Evolutionary conservation across 129 eudicot genomes (phyloP), one percentile per base, ranked within the genome.

Genomic region (Dittrichia graveolens): DNA sequence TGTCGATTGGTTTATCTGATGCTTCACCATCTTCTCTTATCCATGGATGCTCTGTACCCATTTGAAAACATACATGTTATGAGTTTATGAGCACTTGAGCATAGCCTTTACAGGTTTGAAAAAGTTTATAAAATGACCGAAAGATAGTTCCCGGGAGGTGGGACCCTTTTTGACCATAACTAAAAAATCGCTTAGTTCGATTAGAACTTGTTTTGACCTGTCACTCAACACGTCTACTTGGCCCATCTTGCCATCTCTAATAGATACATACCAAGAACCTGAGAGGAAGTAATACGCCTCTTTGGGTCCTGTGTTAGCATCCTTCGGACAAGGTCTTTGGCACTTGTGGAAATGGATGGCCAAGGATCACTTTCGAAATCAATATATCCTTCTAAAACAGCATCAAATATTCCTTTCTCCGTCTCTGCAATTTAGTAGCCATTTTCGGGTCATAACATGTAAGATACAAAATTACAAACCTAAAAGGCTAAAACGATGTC

Each of bases 1-100:
- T 83, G 78, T 92, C 96, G 16, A 92, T 89, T 69, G 98, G 98
- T 52, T 83, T 89, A 75, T 92, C 98, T 46, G 98, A 92, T 75
- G 98, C 98, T 60, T 89, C 91, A 60, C 94, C 98, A 40, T 81
- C 94, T 81, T 89, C 92, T 80, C 85, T 80, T 19, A 92, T 76
- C 98, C 98, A 92, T 69, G 94, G 98, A 80, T 92, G 98, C 71
- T 89, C 98, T 92, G 61, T 42, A 59, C 38, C 69, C 53, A 60
- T 69, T 63, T 59, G 3, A 39, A 77, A 48, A 69, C 55, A 39
- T 19, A 5, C 73, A 38, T 48, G 19, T 37, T 9, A 63, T 52
- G 37, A n/a, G n/a, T n/a, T n/a, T n/a, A n/a, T n/a, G n/a, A n/a
- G n/a, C n/a, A n/a, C n/a, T n/a, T n/a, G n/a, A n/a, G n/a, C n/a